phyloP scores from a whole-genome alignment of 305 asterid genomes.

The Rubia peregrina region DNA sequence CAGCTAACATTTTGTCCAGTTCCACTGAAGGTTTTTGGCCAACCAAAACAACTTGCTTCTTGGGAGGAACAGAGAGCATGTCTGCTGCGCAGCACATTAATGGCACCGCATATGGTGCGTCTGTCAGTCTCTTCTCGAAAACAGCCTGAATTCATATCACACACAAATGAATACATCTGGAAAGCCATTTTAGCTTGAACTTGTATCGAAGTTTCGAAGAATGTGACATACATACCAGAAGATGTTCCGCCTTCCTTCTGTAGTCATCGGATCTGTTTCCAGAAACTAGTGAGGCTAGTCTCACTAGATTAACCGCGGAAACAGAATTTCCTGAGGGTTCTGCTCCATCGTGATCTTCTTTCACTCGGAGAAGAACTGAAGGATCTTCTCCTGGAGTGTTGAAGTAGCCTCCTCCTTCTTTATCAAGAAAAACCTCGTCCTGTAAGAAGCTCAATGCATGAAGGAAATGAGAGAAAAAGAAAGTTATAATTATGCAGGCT shows the following conservation, averaged over 20 bases:
- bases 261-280: slow-evolving; percentile 39
- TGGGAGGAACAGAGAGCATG: slow-evolving; percentile 52
- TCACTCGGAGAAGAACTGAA: slow-evolving; percentile 81
- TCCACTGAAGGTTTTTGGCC: slow-evolving; percentile 36
- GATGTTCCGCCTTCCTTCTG: slow-evolving; percentile 54
- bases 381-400: slow-evolving; percentile 87
- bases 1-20: slow-evolving; percentile 51
- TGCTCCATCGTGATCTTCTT: slow-evolving; percentile 96
- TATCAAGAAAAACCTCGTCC: slow-evolving; percentile 85
- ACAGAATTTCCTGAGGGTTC: slow-evolving; percentile 95
- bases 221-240: slow-evolving; percentile 39
- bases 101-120: slow-evolving; percentile 66
- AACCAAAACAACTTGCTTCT: slow-evolving; percentile 66
- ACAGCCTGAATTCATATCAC: slow-evolving; percentile 47
- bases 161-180: neutral
- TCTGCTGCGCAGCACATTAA: slow-evolving; percentile 88
- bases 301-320: slow-evolving; percentile 62
- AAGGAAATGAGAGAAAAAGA: neutral
- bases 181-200: neutral
- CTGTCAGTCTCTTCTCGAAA: slow-evolving; percentile 76
- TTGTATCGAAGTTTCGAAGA: neutral
- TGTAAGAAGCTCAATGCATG: slow-evolving; percentile 16
- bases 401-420: slow-evolving; percentile 83
- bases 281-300: slow-evolving; percentile 58
- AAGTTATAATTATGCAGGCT: neutral